Conservation (phyloP, 2,329 filamentous ascomycete species). For the Talaromyces sp. region DNA sequence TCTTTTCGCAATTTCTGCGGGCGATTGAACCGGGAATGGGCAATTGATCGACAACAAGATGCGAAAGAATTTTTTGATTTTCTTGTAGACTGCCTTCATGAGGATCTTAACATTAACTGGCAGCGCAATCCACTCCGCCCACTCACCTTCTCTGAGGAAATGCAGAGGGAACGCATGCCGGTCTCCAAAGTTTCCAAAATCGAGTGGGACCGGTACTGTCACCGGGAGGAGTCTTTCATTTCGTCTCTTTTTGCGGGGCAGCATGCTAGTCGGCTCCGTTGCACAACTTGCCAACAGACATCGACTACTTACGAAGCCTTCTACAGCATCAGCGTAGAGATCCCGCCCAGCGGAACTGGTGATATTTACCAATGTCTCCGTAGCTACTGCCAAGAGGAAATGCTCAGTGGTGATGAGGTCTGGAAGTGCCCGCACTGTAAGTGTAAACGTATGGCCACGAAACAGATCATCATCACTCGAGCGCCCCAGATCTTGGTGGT, state of each 20-base stretch:
- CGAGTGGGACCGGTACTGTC: slow-evolving; percentile 73
- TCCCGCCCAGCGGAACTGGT: slow-evolving; percentile 61
- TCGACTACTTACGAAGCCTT: slow-evolving; percentile 71
- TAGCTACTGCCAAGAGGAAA: slow-evolving; percentile 70
- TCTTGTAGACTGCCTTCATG: slow-evolving; percentile 76
- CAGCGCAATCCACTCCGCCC: slow-evolving; percentile 60
- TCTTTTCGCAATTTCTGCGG: slow-evolving; percentile 69
- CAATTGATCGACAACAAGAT: slow-evolving; percentile 80
- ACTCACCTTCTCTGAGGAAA: slow-evolving; percentile 63
- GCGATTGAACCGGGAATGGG: slow-evolving; percentile 67
- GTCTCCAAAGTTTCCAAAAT: slow-evolving; percentile 67
- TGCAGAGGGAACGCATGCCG: slow-evolving; percentile 62
- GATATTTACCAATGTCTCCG: slow-evolving; percentile 70
- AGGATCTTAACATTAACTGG: slow-evolving; percentile 78
- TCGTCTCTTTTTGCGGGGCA: slow-evolving; percentile 78
- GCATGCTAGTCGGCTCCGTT: slow-evolving; percentile 63
- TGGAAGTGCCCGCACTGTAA: slow-evolving; percentile 78
- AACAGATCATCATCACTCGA: slow-evolving; percentile 73
- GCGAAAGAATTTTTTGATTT: slow-evolving; percentile 88
- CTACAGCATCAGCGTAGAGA: slow-evolving; percentile 71
- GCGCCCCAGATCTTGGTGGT: slow-evolving; percentile 79
- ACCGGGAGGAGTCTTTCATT: slow-evolving; percentile 73
- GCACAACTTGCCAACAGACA: slow-evolving; percentile 63
- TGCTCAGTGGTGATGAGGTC: slow-evolving; percentile 66
- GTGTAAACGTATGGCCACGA: slow-evolving; percentile 65